phyloP scores from a whole-genome alignment of 2,329 filamentous ascomycete genomes.

The Cercospora canescens region DNA sequence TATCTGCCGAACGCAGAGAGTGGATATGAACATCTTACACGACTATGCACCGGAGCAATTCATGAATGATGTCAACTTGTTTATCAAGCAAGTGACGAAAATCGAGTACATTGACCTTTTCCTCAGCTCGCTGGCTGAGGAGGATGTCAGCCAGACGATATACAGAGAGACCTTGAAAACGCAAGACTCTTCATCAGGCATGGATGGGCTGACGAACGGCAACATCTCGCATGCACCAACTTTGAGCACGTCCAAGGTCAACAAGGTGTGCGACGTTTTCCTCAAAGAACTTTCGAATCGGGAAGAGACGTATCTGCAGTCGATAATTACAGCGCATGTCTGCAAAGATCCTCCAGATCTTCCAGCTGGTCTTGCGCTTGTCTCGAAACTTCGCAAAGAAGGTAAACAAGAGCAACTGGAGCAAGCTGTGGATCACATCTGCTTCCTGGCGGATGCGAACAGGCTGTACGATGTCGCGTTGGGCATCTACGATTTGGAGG shows the following conservation, averaged over 20 bases:
- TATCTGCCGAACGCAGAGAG: slow-evolving; percentile 86
- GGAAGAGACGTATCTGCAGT: slow-evolving; percentile 72
- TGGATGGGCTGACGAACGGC: slow-evolving; percentile 17
- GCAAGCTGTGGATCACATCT: slow-evolving; percentile 92
- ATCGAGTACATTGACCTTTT: slow-evolving; percentile 86
- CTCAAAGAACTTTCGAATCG: slow-evolving; percentile 65
- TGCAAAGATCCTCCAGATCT: slow-evolving; percentile 91
- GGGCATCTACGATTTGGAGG: slow-evolving; percentile 86
- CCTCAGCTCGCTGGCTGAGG: slow-evolving; percentile 60
- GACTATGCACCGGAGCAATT: slow-evolving; percentile 91
- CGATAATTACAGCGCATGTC: slow-evolving; percentile 90
- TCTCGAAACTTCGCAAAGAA: slow-evolving; percentile 66
- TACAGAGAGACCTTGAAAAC: slow-evolving; percentile 79
- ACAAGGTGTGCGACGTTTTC: slow-evolving; percentile 83
- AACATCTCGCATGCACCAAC: neutral
- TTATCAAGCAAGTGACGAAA: slow-evolving; percentile 82
- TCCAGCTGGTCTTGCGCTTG: slow-evolving; percentile 77
- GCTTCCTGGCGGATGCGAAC: slow-evolving; percentile 93
- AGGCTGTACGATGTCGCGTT: slow-evolving; percentile 87
- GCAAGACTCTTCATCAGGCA: slow-evolving; percentile 26
- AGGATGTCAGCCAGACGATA: slow-evolving; percentile 91
- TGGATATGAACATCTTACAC: slow-evolving; percentile 97
- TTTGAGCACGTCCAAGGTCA: slow-evolving; percentile 65
- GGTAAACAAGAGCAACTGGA: slow-evolving; percentile 74
- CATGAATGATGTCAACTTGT: slow-evolving; percentile 69